A percentile compares a stretch with the other conserved stretches of the same genome.
phyloP scores from a whole-genome alignment of 495 filamentous ascomycete species.

The Xylaria nigripes region DNA sequence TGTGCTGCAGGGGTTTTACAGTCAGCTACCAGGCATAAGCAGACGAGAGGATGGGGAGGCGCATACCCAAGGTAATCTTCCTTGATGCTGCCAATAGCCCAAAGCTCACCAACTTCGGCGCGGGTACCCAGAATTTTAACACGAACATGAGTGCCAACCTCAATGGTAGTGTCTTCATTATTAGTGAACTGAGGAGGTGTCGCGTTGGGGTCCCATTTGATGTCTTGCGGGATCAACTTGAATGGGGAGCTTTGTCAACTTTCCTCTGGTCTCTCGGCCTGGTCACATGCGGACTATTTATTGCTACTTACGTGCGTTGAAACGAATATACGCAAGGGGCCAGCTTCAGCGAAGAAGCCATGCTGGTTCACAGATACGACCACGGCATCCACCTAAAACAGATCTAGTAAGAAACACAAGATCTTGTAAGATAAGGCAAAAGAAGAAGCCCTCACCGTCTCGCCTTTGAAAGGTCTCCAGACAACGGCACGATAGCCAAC shows the following conservation, averaged over 20 bases:
- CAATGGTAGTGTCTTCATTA: conserved; percentile 85
- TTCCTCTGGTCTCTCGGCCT: neutral
- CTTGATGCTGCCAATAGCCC: conserved; percentile 94
- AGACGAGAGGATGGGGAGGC: neutral
- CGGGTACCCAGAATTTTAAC: conserved; percentile 89
- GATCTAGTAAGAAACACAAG: conserved; percentile 12
- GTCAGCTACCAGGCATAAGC: neutral
- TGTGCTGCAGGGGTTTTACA: neutral
- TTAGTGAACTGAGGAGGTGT: conserved; percentile 78
- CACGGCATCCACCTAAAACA: conserved; percentile 76
- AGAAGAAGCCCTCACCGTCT: conserved; percentile 60
- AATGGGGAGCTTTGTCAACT: conserved; percentile 20
- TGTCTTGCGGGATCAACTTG: conserved; percentile 84
- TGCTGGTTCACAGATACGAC: conserved; percentile 82
- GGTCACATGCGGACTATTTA: neutral
- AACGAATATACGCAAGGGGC: conserved; percentile 82
- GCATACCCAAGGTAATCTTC: conserved; percentile 59
- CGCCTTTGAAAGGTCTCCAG: conserved; percentile 93
- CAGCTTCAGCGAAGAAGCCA: conserved; percentile 87
- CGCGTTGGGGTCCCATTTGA: conserved; percentile 87
- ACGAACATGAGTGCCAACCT: conserved; percentile 85
- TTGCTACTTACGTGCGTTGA: conserved; percentile 62
- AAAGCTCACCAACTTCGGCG: conserved; percentile 86
- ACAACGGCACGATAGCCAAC: conserved; percentile 92
- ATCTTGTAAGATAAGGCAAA: neutral